Evolutionary conservation across 768 basidiomycete genomes (phyloP).

Genomic region (Pleurotus eryngii): DNA sequence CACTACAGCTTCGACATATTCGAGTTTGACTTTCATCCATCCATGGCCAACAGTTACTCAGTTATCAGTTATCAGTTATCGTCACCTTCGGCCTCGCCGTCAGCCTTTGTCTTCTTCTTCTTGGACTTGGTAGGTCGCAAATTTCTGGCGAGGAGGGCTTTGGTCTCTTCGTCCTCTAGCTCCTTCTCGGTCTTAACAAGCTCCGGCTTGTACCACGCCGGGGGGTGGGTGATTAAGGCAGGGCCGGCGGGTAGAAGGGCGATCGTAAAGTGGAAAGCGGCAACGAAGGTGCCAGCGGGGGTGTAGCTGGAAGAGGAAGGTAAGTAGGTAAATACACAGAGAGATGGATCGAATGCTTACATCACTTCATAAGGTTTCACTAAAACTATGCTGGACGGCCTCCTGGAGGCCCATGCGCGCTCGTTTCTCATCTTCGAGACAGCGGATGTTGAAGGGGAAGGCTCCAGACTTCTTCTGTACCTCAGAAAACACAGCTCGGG

Average conservation of each 20-base stretch:
- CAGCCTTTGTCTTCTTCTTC: constrained; percentile 73
- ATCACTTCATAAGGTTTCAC: constrained; percentile 95
- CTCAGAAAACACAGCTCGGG: constrained; percentile 93
- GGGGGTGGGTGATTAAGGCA: constrained; percentile 79
- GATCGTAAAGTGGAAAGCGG: constrained; percentile 97
- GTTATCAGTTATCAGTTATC: constrained; percentile 23
- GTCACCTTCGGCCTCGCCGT: constrained; percentile 45
- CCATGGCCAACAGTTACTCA: not conserved
- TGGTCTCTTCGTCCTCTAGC: constrained; percentile 84
- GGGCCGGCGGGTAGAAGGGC: constrained; percentile 90
- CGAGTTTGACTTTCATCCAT: not conserved
- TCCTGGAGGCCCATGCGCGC: constrained; percentile 94
- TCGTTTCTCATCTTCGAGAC: constrained; percentile 93
- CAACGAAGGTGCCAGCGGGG: constrained; percentile 78
- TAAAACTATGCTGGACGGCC: constrained; percentile 89
- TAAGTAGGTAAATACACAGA: not conserved
- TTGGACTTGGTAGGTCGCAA: constrained; percentile 90
- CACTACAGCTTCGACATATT: not conserved
- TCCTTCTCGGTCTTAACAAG: constrained; percentile 88
- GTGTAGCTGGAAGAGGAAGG: constrained; percentile 54
- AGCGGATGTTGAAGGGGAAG: constrained; percentile 96
- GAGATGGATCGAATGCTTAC: constrained; percentile 40
- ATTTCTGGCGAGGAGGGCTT: constrained; percentile 71
- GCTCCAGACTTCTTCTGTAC: constrained; percentile 97
- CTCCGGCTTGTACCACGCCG: constrained; percentile 91